Evolutionary conservation across 2,329 filamentous ascomycete species (phyloP).

Genomic region (Diplocarpon rosae): DNA sequence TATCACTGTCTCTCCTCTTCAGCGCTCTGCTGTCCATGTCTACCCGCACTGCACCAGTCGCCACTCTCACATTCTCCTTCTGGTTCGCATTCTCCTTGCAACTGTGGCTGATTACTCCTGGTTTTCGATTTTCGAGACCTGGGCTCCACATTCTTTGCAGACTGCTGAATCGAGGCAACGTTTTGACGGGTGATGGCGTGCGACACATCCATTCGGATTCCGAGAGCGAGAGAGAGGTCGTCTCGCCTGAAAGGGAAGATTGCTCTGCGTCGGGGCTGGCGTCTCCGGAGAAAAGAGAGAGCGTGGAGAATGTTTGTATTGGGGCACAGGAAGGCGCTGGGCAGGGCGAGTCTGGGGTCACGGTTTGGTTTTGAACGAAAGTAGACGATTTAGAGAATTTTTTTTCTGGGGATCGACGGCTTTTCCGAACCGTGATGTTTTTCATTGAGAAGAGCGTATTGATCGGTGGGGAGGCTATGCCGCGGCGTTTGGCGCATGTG

Average conservation of each 20-base stretch:
- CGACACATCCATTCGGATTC: conserved; percentile 23
- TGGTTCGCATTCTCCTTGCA: no score
- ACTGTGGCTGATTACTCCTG: neutral
- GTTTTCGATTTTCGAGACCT: neutral
- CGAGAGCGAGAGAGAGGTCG: conserved; percentile 13
- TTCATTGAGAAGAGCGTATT: conserved; percentile 8
- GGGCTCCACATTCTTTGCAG: conserved; percentile 4
- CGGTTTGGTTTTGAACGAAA: neutral
- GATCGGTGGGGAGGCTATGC: conserved; percentile 6
- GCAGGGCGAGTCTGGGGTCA: conserved; percentile 1
- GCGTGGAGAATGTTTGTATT: neutral
- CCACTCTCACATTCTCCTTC: no score
- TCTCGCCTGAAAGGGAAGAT: conserved; percentile 1
- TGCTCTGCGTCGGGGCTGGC: neutral
- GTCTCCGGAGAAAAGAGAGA: neutral
- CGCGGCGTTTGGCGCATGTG: conserved; percentile 5
- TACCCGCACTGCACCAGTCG: no score
- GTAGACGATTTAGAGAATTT: neutral
- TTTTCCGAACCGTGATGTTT: conserved; percentile 14
- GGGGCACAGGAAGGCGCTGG: neutral
- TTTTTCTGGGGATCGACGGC: conserved; percentile 2
- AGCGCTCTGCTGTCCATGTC: no score
- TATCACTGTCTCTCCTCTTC: no score
- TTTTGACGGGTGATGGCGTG: conserved; percentile 14
- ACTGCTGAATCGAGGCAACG: conserved; percentile 1